Evolutionary conservation across 805 yeast genomes (phyloP).

Genomic region (Wickerhamia fluorescens): DNA sequence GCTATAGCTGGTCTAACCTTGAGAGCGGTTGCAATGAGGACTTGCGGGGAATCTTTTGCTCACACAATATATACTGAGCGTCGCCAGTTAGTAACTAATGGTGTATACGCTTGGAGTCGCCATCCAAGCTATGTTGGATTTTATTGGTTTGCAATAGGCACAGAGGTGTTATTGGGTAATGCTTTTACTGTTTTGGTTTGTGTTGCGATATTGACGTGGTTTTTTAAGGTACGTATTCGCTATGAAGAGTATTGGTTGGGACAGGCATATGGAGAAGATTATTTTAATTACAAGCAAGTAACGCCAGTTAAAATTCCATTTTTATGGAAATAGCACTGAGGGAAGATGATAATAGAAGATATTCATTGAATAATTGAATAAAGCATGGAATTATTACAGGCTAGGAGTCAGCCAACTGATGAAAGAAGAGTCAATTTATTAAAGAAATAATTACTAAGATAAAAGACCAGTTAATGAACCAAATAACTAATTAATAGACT

Average conservation of each 20-base stretch:
- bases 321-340: too few relatives aligned
- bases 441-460: too few relatives aligned
- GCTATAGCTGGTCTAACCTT: constrained; percentile 18
- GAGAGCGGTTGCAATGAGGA: constrained; percentile 22
- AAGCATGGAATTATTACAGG: too few relatives aligned
- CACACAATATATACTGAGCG: constrained; percentile 21
- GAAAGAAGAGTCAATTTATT: too few relatives aligned
- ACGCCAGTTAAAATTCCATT: constrained; percentile 26
- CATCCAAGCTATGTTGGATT: constrained; percentile 38
- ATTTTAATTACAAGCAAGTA: constrained; percentile 15
- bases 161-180: constrained; percentile 22
- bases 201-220: constrained; percentile 13
- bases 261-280: constrained; percentile 20
- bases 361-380: too few relatives aligned
- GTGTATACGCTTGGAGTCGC: constrained; percentile 22
- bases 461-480: too few relatives aligned
- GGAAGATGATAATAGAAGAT: background rate
- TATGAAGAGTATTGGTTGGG: constrained; percentile 29
- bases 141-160: constrained; percentile 25
- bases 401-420: too few relatives aligned
- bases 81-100: constrained; percentile 21
- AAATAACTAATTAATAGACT: too few relatives aligned
- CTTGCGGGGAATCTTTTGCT: constrained; percentile 29
- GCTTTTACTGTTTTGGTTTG: constrained; percentile 10
- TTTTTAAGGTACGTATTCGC: constrained; percentile 23